Base-by-base conservation (phyloP, 345 rosid species). In the Conringia planisiliqua region DNA sequence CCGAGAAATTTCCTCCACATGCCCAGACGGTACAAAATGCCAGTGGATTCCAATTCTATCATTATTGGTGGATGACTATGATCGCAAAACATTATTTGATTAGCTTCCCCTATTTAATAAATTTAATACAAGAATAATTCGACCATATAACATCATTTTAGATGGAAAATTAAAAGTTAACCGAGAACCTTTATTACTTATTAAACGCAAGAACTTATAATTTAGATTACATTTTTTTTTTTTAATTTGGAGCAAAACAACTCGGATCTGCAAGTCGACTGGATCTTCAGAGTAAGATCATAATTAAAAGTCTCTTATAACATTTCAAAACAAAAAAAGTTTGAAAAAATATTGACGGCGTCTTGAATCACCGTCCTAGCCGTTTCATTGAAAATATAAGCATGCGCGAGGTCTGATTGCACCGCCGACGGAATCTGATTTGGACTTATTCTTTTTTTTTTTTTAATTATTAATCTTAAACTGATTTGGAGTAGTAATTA, bases 1-100 rank as follows among this genome's bases (percentile, higher is more conserved):
- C 79, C 74, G 1, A 51, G 74, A 75, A 75, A 60, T 75, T 75
- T 75, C 74, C 69, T 75, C 27, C 79, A 75, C 79, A 68, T 75
- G 74, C 16, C 68, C 12, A 30, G 8, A 75, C 6, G 36, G 69
- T 68, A 75, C 79, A 3, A 75, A 10, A 29, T 68, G 69, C 48
- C 74, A 68, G 6, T 68, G 48, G 7, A 68, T 75, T 68, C 68
- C 68, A 75, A 14, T 68, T 68, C 68, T 32, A 40, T 51, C 79
- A 75, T 68, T 68, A 75, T 61, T 75, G 74, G 29, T 40, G 10
- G 9, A 33, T 38, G 73, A 60, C 58, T 58, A 58, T 48, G 52
- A 48, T 12, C 33, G 35, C 29, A 9, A 39, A 33, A 12, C 52
- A 57, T 66, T 47, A 56, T 46, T 58, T 66, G 6, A 22, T 18